Evolutionary conservation across 306 rosid species (phyloP).

Genomic region (Lagenaria siceraria): DNA sequence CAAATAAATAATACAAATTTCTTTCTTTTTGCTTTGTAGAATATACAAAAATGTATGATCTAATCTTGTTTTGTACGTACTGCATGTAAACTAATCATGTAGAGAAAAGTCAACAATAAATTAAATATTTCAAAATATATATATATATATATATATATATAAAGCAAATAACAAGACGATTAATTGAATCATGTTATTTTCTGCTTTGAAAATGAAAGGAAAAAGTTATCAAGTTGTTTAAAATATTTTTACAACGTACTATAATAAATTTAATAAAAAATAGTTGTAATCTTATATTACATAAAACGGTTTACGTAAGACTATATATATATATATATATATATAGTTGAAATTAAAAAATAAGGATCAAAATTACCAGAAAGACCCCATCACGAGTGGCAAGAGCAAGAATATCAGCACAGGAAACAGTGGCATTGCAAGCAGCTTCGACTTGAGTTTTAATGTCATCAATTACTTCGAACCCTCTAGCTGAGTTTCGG

Average conservation of each 20-base stretch:
- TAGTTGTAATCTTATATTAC: background rate
- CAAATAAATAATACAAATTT: background rate
- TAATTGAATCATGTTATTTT: background rate
- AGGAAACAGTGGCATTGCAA: constrained; percentile 57
- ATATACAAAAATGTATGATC: background rate
- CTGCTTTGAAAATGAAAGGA: too few species aligned
- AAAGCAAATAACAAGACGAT: background rate
- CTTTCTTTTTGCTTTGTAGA: background rate
- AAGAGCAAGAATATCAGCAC: constrained; percentile 79
- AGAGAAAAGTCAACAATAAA: background rate
- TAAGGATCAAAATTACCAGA: constrained; percentile 17
- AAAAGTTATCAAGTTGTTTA: background rate
- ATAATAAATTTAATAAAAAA: background rate
- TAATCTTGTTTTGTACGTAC: background rate
- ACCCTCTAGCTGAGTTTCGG: constrained; percentile 46
- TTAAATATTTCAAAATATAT: background rate
- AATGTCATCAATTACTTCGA: constrained; percentile 58
- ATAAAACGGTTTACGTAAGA: background rate
- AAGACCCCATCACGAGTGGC: constrained; percentile 57
- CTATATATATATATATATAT: background rate
- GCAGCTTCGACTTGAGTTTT: constrained; percentile 55
- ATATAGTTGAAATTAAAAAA: background rate
- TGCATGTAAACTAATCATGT: background rate
- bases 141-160: background rate
- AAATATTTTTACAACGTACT: background rate